Evolutionary conservation across 768 basidiomycete species (phyloP), one percentile per base, ranked within the genome.

Genomic region (Boletellus ananas): DNA sequence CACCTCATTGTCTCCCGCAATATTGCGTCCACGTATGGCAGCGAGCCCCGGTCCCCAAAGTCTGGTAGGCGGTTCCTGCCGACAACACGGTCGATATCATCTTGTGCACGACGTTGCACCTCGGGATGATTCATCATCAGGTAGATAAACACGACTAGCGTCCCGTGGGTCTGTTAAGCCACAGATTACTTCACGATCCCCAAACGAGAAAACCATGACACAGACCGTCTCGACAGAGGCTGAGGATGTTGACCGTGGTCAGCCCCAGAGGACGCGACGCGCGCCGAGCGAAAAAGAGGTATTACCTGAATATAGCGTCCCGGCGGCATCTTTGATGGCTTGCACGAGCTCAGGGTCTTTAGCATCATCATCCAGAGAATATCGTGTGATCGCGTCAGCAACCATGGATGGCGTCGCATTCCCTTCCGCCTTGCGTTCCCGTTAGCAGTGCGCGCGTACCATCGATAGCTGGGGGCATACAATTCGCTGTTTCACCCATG

Each of bases 11-110:
- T 58, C 48, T 74, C 73, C 27, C 62, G 61, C 4, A 68, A 18
- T 1, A 73, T 47, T 0, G 70, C 72, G 7, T 60, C 62, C 12
- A 72, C 53, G 39, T 71, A 73, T 0, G 70, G 69, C 34, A 72
- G 40, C 2, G 55, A 57, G 1, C 35, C 34, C 8, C 56, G 42
- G 20, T 73, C 70, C 6, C 54, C 59, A 38, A 70, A 67, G 3
- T 53, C 55, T 6, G 72, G 72, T 3, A 72, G 59, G 13, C 64
- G 60, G 29, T 51, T 52, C 7, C 25, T 36, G 6, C 65, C 66
- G 10, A 73, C 47, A 10, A 70, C 62, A 4, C 41, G 34, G 38
- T 72, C 68, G 6, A 73, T 57, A 31, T 72, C 70, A 1, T 53
- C 52, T 18, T 71, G 72, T 8, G 65, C 71, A 14, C 58, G 61